phyloP scores from a whole-genome alignment of 225 moss, liverwort and hornwort species.

The Neckera pumila region DNA sequence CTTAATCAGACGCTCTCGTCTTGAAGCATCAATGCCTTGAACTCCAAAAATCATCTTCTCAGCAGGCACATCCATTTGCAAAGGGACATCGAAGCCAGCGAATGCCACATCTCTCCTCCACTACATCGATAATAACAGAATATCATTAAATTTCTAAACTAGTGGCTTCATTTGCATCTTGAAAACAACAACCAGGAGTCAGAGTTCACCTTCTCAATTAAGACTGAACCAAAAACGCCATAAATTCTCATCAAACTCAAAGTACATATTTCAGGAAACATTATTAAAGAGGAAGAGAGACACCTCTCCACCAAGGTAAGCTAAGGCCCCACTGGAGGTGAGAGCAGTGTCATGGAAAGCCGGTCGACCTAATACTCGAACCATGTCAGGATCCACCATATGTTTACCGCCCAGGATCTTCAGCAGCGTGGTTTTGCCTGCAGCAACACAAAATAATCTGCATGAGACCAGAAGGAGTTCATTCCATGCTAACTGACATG shows the following conservation, averaged over 20 bases:
- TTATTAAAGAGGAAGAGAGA: not conserved
- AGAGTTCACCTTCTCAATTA: not conserved
- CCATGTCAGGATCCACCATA: slow-evolving; percentile 84
- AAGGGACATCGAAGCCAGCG: slow-evolving; percentile 71
- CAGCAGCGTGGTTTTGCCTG: slow-evolving; percentile 86
- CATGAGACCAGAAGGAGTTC: not conserved
- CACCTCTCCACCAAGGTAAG: slow-evolving; percentile 85
- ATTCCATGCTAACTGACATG: not conserved
- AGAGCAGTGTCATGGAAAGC: slow-evolving; percentile 91
- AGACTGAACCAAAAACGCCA: not conserved
- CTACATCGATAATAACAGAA: not conserved
- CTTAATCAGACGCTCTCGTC: slow-evolving; percentile 34
- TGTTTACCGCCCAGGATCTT: slow-evolving; percentile 93
- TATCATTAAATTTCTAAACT: not conserved
- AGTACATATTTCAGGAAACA: not conserved
- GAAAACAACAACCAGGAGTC: not conserved
- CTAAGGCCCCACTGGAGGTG: slow-evolving; percentile 67
- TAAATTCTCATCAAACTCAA: not conserved
- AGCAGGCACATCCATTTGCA: slow-evolving; percentile 91
- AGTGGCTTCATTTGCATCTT: not conserved
- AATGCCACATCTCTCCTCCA: slow-evolving; percentile 54
- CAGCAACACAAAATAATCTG: not conserved
- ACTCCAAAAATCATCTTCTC: slow-evolving; percentile 87
- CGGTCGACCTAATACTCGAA: slow-evolving; percentile 83
- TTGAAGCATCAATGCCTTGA: slow-evolving; percentile 32